Evolutionary conservation across 495 filamentous ascomycete genomes (phyloP), one percentile per base, ranked within the genome.

Genomic region (Neurospora sp.): DNA sequence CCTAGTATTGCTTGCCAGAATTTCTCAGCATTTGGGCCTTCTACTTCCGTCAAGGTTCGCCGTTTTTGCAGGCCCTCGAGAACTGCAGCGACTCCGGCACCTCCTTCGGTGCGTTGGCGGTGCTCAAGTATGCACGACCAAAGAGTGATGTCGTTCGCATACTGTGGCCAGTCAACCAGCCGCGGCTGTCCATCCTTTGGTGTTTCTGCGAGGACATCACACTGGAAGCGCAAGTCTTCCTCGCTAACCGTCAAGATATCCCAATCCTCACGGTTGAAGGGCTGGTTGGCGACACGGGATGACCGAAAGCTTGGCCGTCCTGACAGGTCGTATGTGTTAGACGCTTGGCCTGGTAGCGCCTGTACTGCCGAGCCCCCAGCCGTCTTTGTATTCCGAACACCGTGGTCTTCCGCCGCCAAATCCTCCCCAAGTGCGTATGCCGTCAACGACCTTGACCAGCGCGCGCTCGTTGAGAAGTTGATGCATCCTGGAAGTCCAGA

Each of bases 71-170:
- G 72, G 10, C 74, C 80, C 42, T 77, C 78, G 76, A 82, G 78
- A 16, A 84, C 76, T 6, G 72, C 70, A 12, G 53, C 40, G 3
- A 89, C 86, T 0, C 92, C 92, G 20, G 81, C 73, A 35, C 85
- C 76, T 3, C 90, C 90, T 79, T 92, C 84, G 59, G 86, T 81
- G 14, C 90, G 86, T 73, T 87, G 84, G 42, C 88, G 83, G 74
- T 88, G 90, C 40, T 86, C 83, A 22, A 94, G 81, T 35, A 93
- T 81, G 72, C 89, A 86, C 18, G 86, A 82, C 92, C 92, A 94
- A 12, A 93, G 81, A 16, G 81, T 77, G 71, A 89, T 84, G 76
- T 94, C 86, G 27, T 82, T 73, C 39, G 73, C 75, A 69, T 87
- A 78, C 37, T 81, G 77, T 5, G 83, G 81, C 10, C 82, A 74